A percentile compares a stretch with the other conserved stretches of the same genome.
phyloP scores from a whole-genome alignment of 1,139 yeast species.

The Blastobotrys ciferrii region DNA sequence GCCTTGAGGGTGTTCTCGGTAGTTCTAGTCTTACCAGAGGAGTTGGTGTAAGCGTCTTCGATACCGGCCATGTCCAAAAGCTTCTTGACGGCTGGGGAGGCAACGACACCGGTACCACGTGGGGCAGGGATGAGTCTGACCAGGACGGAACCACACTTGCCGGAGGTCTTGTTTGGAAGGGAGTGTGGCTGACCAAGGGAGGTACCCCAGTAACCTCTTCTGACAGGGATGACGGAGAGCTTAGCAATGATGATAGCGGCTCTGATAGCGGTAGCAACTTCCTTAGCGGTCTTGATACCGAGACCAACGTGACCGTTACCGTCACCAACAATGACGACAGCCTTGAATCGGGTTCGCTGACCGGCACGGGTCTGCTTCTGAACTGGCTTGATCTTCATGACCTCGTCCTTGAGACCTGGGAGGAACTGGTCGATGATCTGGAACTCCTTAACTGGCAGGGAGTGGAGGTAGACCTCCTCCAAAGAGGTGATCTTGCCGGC shows the following conservation, averaged over 20 bases:
- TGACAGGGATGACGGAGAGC: slow-evolving; percentile 97
- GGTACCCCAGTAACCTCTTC: slow-evolving; percentile 99
- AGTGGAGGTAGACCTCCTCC: slow-evolving; percentile 99
- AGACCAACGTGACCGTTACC: slow-evolving; percentile 99
- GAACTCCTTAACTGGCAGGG: slow-evolving; percentile 99
- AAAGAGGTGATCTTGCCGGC: slow-evolving; percentile 96
- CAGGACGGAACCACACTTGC: slow-evolving; percentile 99
- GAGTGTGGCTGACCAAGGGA: slow-evolving; percentile 99
- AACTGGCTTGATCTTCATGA: slow-evolving; percentile 99
- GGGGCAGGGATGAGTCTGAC: slow-evolving; percentile 99
- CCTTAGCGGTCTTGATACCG: slow-evolving; percentile 99
- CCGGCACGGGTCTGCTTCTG: slow-evolving; percentile 99
- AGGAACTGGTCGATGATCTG: slow-evolving; percentile 96
- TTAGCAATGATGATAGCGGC: slow-evolving; percentile 99
- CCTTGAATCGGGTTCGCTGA: slow-evolving; percentile 99
- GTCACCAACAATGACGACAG: slow-evolving; percentile 99
- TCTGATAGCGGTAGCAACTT: slow-evolving; percentile 99
- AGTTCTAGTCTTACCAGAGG: slow-evolving; percentile 99
- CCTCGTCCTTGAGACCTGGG: slow-evolving; percentile 96
- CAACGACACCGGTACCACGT: slow-evolving; percentile 99
- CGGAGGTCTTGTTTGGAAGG: slow-evolving; percentile 95
- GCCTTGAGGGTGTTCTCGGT: slow-evolving; percentile 99
- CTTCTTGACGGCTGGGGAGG: slow-evolving; percentile 99
- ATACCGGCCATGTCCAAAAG: slow-evolving; percentile 99
- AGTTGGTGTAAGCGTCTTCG: slow-evolving; percentile 98